A percentile compares a stretch with the other conserved stretches of the same genome.
Conservation (phyloP, 345 rosid genomes). For the Acer negundo region DNA sequence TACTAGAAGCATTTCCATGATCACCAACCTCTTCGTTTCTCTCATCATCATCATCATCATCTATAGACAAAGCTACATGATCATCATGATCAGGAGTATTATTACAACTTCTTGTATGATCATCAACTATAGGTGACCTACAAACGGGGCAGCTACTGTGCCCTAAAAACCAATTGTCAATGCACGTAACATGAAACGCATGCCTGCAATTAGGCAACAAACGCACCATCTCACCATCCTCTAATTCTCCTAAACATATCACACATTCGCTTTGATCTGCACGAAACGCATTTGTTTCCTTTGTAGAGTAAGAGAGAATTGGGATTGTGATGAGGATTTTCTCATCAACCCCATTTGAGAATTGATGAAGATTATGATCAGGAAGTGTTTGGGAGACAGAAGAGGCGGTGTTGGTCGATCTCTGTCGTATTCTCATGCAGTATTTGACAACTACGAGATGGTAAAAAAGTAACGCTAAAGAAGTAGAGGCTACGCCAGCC, state of each 20-base stretch:
- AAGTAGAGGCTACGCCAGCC: constrained; percentile 28
- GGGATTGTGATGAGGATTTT: constrained; percentile 44
- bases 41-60: background rate
- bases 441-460: constrained; percentile 37
- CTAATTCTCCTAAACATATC: constrained; percentile 51
- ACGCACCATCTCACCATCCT: constrained; percentile 55
- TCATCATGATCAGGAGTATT: background rate
- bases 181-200: constrained; percentile 66
- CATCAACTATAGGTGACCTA: constrained; percentile 33
- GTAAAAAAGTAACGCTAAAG: constrained; percentile 33
- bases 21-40: background rate
- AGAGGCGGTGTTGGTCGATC: background rate
- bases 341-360: constrained; percentile 34
- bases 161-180: constrained; percentile 68
- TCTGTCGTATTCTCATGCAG: constrained; percentile 19
- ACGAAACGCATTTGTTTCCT: background rate
- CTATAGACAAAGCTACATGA: background rate
- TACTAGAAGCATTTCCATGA: background rate
- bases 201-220: constrained; percentile 71
- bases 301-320: constrained; percentile 27
- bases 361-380: background rate
- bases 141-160: constrained; percentile 71
- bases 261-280: constrained; percentile 45
- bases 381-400: background rate
- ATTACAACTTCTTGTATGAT: background rate